These are phyloP conservation scores for Calonectria pteridis DNA, from an alignment of 2,329 filamentous ascomycete species.

Conservation along the genomic window DNA sequence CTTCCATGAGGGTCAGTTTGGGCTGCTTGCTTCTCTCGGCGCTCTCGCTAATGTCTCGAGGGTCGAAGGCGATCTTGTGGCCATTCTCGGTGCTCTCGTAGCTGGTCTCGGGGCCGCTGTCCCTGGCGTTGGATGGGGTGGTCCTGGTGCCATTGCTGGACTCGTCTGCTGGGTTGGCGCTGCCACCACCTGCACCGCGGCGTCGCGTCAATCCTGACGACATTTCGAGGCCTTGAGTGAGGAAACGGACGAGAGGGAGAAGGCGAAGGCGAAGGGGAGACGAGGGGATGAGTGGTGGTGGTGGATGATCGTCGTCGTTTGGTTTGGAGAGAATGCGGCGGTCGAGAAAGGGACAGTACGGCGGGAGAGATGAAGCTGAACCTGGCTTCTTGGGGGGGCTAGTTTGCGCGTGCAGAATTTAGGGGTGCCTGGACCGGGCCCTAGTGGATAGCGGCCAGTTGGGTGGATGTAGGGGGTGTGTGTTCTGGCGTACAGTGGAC, in stretches of 20 bases:
- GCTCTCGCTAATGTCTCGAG: constrained; percentile 96
- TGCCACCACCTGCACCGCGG: constrained; percentile 77
- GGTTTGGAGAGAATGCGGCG: constrained; percentile 37
- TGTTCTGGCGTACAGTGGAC: constrained; percentile 2
- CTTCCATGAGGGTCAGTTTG: constrained; percentile 98
- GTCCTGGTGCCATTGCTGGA: constrained; percentile 67
- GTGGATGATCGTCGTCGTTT: constrained; percentile 23
- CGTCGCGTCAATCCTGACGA: constrained; percentile 70
- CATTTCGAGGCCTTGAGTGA: constrained; percentile 35
- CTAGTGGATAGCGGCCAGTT: constrained; percentile 28
- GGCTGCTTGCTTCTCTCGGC: constrained; percentile 97
- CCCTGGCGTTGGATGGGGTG: constrained; percentile 67
- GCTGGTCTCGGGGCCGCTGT: constrained; percentile 78
- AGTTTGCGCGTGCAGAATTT: constrained; percentile 44
- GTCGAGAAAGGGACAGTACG: constrained; percentile 41
- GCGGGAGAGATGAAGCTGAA: constrained; percentile 43
- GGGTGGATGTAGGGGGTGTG: constrained; percentile 22
- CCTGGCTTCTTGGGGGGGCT: constrained; percentile 33
- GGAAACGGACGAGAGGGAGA: constrained; percentile 21
- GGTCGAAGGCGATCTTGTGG: constrained; percentile 98
- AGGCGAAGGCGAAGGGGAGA: constrained; percentile 23
- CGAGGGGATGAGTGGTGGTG: constrained; percentile 21
- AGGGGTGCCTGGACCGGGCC: constrained; percentile 43
- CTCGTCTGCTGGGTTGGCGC: constrained; percentile 68
- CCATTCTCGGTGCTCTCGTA: constrained; percentile 95